These are phyloP conservation scores for Testicularia cyperi DNA, from an alignment of 1,284 basidiomycete species.

Conservation along the genomic window DNA sequence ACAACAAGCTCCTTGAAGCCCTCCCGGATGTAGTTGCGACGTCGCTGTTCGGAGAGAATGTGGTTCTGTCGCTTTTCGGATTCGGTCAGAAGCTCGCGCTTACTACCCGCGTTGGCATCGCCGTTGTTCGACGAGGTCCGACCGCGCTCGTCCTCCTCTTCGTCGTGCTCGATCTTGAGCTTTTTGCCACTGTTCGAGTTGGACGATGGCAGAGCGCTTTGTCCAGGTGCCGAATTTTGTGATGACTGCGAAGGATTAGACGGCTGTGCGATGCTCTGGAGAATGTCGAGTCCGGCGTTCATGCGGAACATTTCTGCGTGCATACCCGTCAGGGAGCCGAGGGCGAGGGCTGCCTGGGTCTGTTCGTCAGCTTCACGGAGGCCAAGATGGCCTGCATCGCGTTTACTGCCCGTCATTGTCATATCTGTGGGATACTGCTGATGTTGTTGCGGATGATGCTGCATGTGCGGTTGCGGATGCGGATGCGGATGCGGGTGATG, in stretches of 20 bases:
- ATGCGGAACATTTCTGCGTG: conserved; percentile 44
- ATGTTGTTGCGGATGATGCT: no score
- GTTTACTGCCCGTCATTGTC: conserved; percentile 20
- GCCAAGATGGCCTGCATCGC: conserved; percentile 25
- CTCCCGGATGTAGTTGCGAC: conserved; percentile 57
- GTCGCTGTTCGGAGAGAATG: conserved; percentile 55
- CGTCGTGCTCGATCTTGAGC: conserved; percentile 44
- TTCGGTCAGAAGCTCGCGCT: conserved; percentile 47
- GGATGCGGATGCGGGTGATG: no score
- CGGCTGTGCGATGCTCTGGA: background rate
- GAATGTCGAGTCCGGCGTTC: conserved; percentile 29
- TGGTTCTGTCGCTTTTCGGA: conserved; percentile 55
- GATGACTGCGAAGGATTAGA: background rate
- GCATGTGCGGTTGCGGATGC: conserved; percentile 14
- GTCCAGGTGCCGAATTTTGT: background rate
- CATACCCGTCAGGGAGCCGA: conserved; percentile 31
- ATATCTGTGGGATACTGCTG: no score
- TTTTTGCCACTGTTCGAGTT: conserved; percentile 35
- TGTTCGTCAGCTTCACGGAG: conserved; percentile 26
- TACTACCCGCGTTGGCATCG: conserved; percentile 10
- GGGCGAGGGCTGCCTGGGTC: conserved; percentile 29
- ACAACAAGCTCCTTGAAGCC: conserved; percentile 57
- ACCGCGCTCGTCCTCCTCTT: conserved; percentile 12
- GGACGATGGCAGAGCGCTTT: background rate
- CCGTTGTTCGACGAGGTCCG: background rate